phyloP scores from a whole-genome alignment of 2,329 filamentous ascomycete species.

The Colletotrichum lupini region DNA sequence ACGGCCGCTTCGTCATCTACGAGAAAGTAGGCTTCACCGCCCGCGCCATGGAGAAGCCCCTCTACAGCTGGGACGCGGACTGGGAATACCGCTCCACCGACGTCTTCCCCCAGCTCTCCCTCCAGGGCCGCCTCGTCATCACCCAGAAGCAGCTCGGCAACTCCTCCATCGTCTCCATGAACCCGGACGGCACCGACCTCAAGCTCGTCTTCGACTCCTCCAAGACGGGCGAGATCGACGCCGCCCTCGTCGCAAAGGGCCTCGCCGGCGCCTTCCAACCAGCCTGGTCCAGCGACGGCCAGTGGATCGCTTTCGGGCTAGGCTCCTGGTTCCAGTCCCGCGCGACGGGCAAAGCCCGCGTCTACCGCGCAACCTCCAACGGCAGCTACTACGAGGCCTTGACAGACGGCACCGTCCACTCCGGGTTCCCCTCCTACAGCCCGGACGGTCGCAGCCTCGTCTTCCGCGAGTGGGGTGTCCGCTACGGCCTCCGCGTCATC shows the following conservation, averaged over 20 bases:
- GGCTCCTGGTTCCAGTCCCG: constrained; percentile 22
- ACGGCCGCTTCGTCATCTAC: constrained; percentile 25
- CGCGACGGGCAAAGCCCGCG: constrained; percentile 14
- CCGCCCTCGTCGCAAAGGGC: constrained; percentile 15
- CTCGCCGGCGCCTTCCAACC: constrained; percentile 21
- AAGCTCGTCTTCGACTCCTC: constrained; percentile 27
- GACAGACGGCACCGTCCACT: constrained; percentile 22
- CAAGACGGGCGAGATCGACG: constrained; percentile 13
- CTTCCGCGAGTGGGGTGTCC: constrained; percentile 25
- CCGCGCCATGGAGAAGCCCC: constrained; percentile 22
- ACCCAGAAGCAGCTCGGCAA: constrained; percentile 29
- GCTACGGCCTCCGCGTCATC: constrained; percentile 18
- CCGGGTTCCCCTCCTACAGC: constrained; percentile 18
- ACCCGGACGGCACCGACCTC: constrained; percentile 24
- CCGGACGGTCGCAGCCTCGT: constrained; percentile 10
- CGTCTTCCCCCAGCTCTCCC: constrained; percentile 26
- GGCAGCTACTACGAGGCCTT: constrained; percentile 18
- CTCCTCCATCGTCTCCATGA: constrained; percentile 29
- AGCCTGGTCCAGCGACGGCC: constrained; percentile 16
- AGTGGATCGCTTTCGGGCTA: constrained; percentile 10
- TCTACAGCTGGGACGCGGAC: constrained; percentile 27
- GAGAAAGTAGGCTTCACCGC: constrained; percentile 26
- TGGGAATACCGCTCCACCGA: constrained; percentile 29
- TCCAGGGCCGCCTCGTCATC: constrained; percentile 20
- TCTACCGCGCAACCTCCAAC: constrained; percentile 14